phyloP scores from a whole-genome alignment of 2,329 filamentous ascomycete species.

The Thelonectria blattea region DNA sequence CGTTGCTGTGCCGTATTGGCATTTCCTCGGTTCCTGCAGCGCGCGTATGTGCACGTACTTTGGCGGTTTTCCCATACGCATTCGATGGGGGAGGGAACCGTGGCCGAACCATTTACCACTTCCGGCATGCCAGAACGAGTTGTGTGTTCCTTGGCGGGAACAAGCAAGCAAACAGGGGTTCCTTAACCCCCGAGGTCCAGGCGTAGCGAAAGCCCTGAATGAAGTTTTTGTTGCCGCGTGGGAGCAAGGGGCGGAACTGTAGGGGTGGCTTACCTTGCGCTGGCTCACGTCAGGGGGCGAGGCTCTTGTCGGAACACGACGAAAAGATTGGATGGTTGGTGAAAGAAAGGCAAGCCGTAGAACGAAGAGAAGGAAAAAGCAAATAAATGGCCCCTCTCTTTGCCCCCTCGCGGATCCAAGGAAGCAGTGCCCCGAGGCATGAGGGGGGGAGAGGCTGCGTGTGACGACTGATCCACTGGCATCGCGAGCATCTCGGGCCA shows the following conservation, averaged over 20 bases:
- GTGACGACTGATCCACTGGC: background rate
- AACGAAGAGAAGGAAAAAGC: background rate
- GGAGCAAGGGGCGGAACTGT: constrained; percentile 9
- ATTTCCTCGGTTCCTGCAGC: background rate
- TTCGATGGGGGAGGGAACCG: too few relatives aligned
- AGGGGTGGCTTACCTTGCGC: constrained; percentile 6
- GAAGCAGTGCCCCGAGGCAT: background rate
- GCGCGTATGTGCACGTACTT: too few relatives aligned
- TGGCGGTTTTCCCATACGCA: too few relatives aligned
- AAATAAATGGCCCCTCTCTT: background rate
- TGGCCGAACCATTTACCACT: background rate
- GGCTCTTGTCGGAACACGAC: background rate
- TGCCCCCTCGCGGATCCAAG: background rate
- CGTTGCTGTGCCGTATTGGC: too few relatives aligned
- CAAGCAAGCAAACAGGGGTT: background rate
- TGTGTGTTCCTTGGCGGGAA: background rate
- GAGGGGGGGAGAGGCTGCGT: background rate
- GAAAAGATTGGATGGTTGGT: background rate
- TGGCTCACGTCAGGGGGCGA: background rate
- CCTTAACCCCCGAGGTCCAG: background rate
- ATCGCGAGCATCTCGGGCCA: background rate
- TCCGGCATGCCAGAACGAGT: background rate
- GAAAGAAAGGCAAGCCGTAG: background rate
- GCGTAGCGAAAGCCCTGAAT: background rate
- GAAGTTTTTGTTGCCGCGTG: constrained; percentile 8